Evolutionary conservation across 345 rosid species (phyloP).

Genomic region (Aquilaria malaccensis): DNA sequence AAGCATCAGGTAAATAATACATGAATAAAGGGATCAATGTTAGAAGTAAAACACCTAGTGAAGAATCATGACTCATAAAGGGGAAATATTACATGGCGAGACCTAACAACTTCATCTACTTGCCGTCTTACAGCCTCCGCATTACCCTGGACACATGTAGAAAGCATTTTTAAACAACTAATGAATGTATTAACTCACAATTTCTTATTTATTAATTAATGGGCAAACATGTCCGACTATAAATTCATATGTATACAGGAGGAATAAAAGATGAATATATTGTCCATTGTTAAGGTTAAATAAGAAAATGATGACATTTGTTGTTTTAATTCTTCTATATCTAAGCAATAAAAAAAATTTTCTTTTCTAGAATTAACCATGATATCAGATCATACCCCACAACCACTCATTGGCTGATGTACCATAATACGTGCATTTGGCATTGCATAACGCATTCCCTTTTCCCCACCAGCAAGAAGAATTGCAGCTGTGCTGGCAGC

Average conservation of each 20-base stretch:
- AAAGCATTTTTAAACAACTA: too few relatives aligned
- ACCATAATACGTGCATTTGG: slow-evolving; percentile 94
- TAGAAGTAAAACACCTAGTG: background rate
- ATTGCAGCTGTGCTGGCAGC: slow-evolving; percentile 96
- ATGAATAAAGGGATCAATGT: background rate
- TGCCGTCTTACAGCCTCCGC: slow-evolving; percentile 84
- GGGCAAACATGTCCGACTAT: too few relatives aligned
- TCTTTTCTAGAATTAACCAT: slow-evolving; percentile 6
- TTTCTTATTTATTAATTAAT: too few relatives aligned
- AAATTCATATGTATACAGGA: too few relatives aligned
- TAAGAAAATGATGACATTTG: too few relatives aligned
- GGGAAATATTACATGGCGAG: slow-evolving; percentile 50
- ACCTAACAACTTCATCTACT: slow-evolving; percentile 71
- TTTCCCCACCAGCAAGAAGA: slow-evolving; percentile 95
- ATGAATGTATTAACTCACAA: too few relatives aligned
- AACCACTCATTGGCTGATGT: slow-evolving; percentile 89
- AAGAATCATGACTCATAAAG: background rate
- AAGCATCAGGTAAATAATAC: slow-evolving; percentile 1
- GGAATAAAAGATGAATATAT: too few relatives aligned
- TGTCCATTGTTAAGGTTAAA: too few relatives aligned
- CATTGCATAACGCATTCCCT: slow-evolving; percentile 96
- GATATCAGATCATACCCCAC: slow-evolving; percentile 52
- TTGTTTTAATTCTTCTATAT: too few relatives aligned
- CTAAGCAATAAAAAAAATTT: background rate
- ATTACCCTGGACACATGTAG: slow-evolving; percentile 39